Base-by-base conservation (phyloP, 2,329 filamentous ascomycete species). In the Fusarium bulbicola region DNA sequence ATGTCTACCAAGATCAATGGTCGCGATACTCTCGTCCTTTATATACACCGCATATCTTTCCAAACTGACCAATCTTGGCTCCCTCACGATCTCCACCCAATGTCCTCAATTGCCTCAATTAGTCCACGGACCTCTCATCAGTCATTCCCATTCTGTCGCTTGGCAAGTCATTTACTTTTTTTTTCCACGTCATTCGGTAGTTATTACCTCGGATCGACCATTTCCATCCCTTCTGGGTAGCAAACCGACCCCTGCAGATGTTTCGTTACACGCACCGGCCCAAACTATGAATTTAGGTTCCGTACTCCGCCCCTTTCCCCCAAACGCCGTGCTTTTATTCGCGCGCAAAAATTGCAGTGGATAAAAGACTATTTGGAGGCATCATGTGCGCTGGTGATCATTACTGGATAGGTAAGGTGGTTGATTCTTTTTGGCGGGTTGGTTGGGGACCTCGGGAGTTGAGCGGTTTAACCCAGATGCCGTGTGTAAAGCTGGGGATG, bases 141-240 rank as follows among this genome's bases (percentile, higher is more conserved):
- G 18, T 16, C 12, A 39, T 57, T 26, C 57, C 50, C 32, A 40
- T 54, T 50, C 24, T 26, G 40, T 24, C 11, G 3, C 66, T 68
- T 68, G 64, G 66, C 66, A 53, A 57, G 45, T 8, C 18, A 24
- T 52, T 53, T 8, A 1, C 36, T 37, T 21, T 18, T 28, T 53
- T 24, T 54, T 26, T 15, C 18, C 40, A 69, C 65, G 65, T 69
- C 66, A 69, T 69, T 69, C 65, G 66, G 66, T 34, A 69, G 39
- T 69, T 69, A 52, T 34, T 53, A 37, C 43, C 59, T 50, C 65
- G 65, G 62, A 70, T 70, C 70, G n/a, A n/a, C 70, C 43, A 3
- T 39, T 56, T 21, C 5, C 36, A 24, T 37, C 70, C 49, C 6
- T 61, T 70, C 43, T 62, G 16, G 70, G 24, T 50, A 39, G 21